A percentile compares a stretch with the other conserved stretches of the same genome.
phyloP scores from a whole-genome alignment of 2,329 filamentous ascomycete species.

The Scortechinia acanthostroma region DNA sequence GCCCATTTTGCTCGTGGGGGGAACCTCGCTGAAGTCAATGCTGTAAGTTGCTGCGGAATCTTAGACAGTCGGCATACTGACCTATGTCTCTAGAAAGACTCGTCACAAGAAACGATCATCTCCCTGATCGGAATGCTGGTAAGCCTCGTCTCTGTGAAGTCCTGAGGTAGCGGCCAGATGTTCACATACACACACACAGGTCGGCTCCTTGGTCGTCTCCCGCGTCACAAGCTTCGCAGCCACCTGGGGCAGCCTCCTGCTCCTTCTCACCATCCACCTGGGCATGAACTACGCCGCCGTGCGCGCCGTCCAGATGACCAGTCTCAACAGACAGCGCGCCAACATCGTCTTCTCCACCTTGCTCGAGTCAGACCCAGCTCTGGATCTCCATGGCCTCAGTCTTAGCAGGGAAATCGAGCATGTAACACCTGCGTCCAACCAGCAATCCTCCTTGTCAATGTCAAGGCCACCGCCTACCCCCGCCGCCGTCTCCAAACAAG shows the following conservation, averaged over 20 bases:
- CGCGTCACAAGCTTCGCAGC: slow-evolving; percentile 45
- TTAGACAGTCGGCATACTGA: not conserved
- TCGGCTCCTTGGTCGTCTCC: slow-evolving; percentile 59
- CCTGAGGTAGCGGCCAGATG: not conserved
- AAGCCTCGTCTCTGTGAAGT: not conserved
- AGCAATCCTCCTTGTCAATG: slow-evolving; percentile 17
- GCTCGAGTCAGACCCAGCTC: not conserved
- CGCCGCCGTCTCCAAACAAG: slow-evolving; percentile 32
- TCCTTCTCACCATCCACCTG: slow-evolving; percentile 53
- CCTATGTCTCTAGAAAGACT: slow-evolving; percentile 38
- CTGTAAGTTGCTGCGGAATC: slow-evolving; percentile 21
- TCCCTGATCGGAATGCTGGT: slow-evolving; percentile 63
- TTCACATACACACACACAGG: not conserved
- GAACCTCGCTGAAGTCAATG: slow-evolving; percentile 66
- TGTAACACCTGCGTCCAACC: too few relatives aligned
- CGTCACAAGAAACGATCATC: slow-evolving; percentile 67
- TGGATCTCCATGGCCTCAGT: not conserved
- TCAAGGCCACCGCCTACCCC: slow-evolving; percentile 34
- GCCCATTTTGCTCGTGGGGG: slow-evolving; percentile 64
- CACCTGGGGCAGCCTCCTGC: slow-evolving; percentile 53
- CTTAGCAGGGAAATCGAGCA: too few relatives aligned
- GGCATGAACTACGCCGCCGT: slow-evolving; percentile 62
- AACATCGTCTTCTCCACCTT: slow-evolving; percentile 53
- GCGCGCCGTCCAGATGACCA: slow-evolving; percentile 56
- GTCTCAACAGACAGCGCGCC: slow-evolving; percentile 60